Conservation (phyloP, 2,329 filamentous ascomycete species). For the Penicillium sp. region DNA sequence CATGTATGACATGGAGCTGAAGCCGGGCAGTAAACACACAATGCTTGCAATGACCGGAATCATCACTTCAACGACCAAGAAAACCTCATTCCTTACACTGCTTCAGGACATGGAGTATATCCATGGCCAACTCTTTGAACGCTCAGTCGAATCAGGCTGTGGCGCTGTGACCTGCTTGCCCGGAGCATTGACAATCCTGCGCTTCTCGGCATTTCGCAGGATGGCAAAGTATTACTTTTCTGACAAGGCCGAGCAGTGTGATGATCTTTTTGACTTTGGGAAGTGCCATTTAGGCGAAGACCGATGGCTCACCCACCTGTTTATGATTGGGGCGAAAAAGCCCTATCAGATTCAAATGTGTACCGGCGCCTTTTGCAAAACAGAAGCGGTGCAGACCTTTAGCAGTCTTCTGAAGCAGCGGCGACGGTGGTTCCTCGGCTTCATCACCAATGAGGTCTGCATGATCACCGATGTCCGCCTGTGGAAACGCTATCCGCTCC, state of each 20-base stretch:
- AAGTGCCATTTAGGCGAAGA: slow-evolving; percentile 95
- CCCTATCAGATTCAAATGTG: slow-evolving; percentile 97
- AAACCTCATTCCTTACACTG: slow-evolving; percentile 81
- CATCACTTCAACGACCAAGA: slow-evolving; percentile 88
- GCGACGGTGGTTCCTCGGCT: slow-evolving; percentile 91
- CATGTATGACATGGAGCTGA: slow-evolving; percentile 97
- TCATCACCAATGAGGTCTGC: slow-evolving; percentile 96
- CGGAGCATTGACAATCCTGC: slow-evolving; percentile 88
- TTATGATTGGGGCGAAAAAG: slow-evolving; percentile 95
- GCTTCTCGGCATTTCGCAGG: slow-evolving; percentile 89
- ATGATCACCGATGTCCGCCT: slow-evolving; percentile 93
- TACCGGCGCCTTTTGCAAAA: slow-evolving; percentile 96
- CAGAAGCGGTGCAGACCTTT: slow-evolving; percentile 88
- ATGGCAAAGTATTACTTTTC: slow-evolving; percentile 99
- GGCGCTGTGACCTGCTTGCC: slow-evolving; percentile 92
- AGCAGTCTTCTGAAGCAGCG: slow-evolving; percentile 84
- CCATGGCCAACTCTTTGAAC: slow-evolving; percentile 91
- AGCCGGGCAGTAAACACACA: slow-evolving; percentile 81
- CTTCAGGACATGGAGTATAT: slow-evolving; percentile 98
- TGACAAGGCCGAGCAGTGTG: slow-evolving; percentile 90
- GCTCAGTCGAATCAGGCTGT: slow-evolving; percentile 89
- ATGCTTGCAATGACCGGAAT: slow-evolving; percentile 98
- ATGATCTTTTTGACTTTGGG: slow-evolving; percentile 92
- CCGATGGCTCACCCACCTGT: slow-evolving; percentile 92
- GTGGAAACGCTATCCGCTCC: slow-evolving; percentile 83